phyloP scores from a whole-genome alignment of 208 protist genomes.

The Leishmania mexicana region DNA sequence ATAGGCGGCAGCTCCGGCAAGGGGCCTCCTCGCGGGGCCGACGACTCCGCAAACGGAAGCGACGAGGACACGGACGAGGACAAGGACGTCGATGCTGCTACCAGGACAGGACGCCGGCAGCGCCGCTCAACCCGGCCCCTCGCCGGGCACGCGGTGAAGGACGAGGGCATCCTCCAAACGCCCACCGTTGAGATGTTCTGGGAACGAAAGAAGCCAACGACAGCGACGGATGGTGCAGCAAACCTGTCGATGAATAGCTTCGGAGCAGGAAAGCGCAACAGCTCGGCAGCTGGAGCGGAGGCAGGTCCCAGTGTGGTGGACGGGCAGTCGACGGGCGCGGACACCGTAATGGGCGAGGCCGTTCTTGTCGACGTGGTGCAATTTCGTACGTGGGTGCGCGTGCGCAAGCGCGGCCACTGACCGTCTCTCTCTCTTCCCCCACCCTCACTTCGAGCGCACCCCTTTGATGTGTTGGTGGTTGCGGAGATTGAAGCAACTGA shows the following conservation, averaged over 20 bases:
- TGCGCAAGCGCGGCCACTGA: conserved; percentile 40
- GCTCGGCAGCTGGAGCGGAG: neutral
- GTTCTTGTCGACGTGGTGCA: conserved; percentile 80
- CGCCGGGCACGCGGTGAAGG: conserved; percentile 34
- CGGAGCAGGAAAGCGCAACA: neutral
- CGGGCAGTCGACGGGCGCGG: neutral
- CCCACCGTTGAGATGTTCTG: conserved; percentile 71
- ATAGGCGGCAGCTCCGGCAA: neutral
- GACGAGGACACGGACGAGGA: neutral
- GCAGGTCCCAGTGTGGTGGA: neutral
- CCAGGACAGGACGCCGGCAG: neutral
- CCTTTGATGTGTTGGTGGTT: neutral
- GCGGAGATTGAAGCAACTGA: neutral
- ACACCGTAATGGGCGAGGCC: conserved; percentile 19
- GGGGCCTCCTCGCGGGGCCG: neutral
- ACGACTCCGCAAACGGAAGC: neutral
- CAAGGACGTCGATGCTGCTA: neutral
- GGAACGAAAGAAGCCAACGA: conserved; percentile 26
- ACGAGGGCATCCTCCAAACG: conserved; percentile 50
- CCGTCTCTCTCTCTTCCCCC: neutral
- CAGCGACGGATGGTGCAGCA: neutral
- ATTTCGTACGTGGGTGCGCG: conserved; percentile 61
- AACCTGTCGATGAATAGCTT: neutral
- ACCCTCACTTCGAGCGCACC: too few species aligned
- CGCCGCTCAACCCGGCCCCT: conserved; percentile 10